Evolutionary conservation across 306 rosid species (phyloP).

Genomic region (Dalbergia oliveri): DNA sequence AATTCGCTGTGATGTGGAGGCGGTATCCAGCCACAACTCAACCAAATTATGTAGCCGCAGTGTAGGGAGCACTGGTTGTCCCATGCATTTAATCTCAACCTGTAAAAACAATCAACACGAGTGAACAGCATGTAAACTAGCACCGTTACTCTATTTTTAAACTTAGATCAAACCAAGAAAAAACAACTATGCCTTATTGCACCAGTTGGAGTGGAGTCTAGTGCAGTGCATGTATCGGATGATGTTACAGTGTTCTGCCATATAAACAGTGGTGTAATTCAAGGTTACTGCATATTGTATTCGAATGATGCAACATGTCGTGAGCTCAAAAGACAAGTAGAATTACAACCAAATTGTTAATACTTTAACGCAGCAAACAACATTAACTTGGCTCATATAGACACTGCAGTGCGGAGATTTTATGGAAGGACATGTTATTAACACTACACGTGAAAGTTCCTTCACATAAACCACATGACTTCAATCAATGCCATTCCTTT

Average conservation of each 20-base stretch:
- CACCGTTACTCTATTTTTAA: not conserved
- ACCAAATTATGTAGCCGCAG: constrained; percentile 71
- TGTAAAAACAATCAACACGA: constrained; percentile 46
- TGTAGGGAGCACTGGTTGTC: constrained; percentile 82
- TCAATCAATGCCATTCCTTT: not conserved
- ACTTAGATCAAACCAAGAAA: not conserved
- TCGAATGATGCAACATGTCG: constrained; percentile 21
- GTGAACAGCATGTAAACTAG: constrained; percentile 19
- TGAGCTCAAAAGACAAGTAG: constrained; percentile 11
- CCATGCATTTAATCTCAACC: constrained; percentile 96
- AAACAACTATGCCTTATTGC: not conserved
- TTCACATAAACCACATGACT: not conserved
- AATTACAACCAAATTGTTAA: constrained; percentile 27
- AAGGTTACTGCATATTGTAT: not conserved
- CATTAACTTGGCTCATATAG: not conserved
- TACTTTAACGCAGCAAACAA: not conserved
- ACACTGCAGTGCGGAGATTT: not conserved
- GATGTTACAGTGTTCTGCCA: not conserved
- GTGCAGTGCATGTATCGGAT: too few species aligned
- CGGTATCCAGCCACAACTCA: constrained; percentile 83
- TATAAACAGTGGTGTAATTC: constrained; percentile 1
- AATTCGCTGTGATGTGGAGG: constrained; percentile 63
- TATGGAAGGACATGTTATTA: too few species aligned
- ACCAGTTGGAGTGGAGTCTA: too few species aligned
- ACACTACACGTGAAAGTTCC: not conserved